A percentile compares a stretch with the other conserved stretches of the same genome.
Evolutionary conservation across 345 rosid genomes (phyloP).

Genomic region (Erucastrum elatum): DNA sequence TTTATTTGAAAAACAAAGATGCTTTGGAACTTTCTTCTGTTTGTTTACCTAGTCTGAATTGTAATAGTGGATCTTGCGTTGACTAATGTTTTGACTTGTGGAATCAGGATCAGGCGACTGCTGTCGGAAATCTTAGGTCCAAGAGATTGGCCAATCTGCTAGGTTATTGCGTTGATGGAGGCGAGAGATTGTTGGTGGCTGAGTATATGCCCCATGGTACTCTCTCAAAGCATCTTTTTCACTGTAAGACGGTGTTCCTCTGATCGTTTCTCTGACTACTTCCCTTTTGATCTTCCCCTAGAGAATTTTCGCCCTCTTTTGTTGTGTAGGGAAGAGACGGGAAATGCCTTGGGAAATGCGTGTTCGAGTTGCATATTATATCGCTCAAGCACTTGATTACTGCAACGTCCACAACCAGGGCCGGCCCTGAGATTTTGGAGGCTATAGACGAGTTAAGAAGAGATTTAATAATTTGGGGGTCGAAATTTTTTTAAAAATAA

Average conservation of each 20-base stretch:
- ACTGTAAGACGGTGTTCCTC: conserved; percentile 51
- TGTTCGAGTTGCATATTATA: conserved; percentile 64
- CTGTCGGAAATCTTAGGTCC: conserved; percentile 70
- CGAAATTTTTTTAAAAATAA: too few relatives aligned
- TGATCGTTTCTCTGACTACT: conserved; percentile 35
- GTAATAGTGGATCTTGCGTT: background rate
- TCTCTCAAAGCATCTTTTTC: conserved; percentile 93
- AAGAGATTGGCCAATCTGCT: conserved; percentile 70
- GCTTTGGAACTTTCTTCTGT: conserved; percentile 5
- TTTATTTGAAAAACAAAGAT: background rate
- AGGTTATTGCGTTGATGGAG: conserved; percentile 91
- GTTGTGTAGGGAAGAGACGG: conserved; percentile 69
- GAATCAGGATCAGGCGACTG: conserved; percentile 63
- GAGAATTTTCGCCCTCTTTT: conserved; percentile 50
- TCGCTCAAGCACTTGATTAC: conserved; percentile 72
- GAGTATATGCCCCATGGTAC: conserved; percentile 91
- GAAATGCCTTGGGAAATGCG: conserved; percentile 93
- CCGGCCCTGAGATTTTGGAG: too few relatives aligned
- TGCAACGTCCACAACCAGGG: conserved; percentile 65
- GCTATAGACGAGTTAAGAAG: too few relatives aligned
- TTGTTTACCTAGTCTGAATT: background rate
- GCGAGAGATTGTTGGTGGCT: conserved; percentile 76
- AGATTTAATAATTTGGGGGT: too few relatives aligned
- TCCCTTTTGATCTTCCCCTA: conserved; percentile 17
- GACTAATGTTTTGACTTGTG: background rate